These are phyloP conservation scores for Quillaja saponaria DNA, from an alignment of 306 rosid genomes.

Conservation along the genomic window DNA sequence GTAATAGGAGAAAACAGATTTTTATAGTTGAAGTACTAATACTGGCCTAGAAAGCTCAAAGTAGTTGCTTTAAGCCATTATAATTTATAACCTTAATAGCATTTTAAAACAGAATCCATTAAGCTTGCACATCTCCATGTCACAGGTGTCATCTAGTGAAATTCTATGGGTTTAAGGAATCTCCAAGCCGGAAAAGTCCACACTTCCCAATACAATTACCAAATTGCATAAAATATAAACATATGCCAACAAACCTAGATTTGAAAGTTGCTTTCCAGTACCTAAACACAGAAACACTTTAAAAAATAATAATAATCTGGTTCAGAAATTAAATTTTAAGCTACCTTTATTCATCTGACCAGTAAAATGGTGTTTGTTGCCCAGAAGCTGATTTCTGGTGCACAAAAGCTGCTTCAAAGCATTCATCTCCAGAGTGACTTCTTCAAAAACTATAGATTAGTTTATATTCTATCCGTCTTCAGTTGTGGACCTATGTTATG, in stretches of 20 bases:
- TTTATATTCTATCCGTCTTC: constrained; percentile 16
- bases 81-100: background rate
- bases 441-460: constrained; percentile 15
- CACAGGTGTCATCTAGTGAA: background rate
- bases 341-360: constrained; percentile 53
- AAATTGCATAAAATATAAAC: background rate
- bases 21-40: constrained; percentile 3
- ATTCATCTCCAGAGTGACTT: constrained; percentile 44
- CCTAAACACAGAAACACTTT: constrained; percentile 1
- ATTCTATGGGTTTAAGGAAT: constrained; percentile 19
- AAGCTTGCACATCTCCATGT: background rate
- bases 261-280: background rate
- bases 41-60: constrained; percentile 2
- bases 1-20: background rate
- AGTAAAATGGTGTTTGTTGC: constrained; percentile 22
- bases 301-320: background rate
- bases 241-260: background rate
- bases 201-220: background rate
- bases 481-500: background rate
- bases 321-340: background rate
- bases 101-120: constrained; percentile 5
- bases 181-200: background rate
- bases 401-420: constrained; percentile 41
- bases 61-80: background rate
- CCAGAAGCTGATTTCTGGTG: constrained; percentile 16